Evolutionary conservation across 177 flowering plant genomes (phyloP).

Genomic region (Vitis hybrid): DNA sequence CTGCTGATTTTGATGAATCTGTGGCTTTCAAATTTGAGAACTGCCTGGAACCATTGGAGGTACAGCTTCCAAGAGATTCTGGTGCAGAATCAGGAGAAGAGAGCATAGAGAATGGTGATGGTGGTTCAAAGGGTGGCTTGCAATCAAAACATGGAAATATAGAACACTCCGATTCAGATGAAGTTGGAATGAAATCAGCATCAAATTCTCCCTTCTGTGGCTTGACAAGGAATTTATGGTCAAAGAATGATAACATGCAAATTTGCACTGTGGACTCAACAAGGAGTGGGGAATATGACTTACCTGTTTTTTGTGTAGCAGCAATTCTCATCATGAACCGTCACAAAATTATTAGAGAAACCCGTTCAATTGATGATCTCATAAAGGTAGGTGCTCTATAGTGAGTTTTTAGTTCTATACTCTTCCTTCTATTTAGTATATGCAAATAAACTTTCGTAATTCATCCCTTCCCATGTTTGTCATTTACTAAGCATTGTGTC

Average conservation of each 20-base stretch:
- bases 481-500: too few species aligned
- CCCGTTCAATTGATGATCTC: conserved; percentile 85
- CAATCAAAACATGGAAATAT: conserved; percentile 33
- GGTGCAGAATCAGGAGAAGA: conserved; percentile 36
- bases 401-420: background rate
- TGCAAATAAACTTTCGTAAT: too few species aligned
- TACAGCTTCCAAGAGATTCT: conserved; percentile 54
- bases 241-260: conserved; percentile 47
- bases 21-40: conserved; percentile 36
- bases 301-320: conserved; percentile 85
- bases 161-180: conserved; percentile 33
- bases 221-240: conserved; percentile 69
- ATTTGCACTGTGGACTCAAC: conserved; percentile 34
- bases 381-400: conserved; percentile 61
- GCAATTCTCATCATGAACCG: conserved; percentile 80
- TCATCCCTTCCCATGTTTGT: too few species aligned
- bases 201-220: conserved; percentile 71
- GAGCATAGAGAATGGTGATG: conserved; percentile 30
- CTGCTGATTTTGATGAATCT: conserved; percentile 86
- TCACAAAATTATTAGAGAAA: conserved; percentile 62
- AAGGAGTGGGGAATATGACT: conserved; percentile 64
- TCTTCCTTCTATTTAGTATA: too few species aligned
- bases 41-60: conserved; percentile 61
- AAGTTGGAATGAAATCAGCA: conserved; percentile 39
- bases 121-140: conserved; percentile 33